Evolutionary conservation across 2,329 filamentous ascomycete genomes (phyloP).

Genomic region (Colletotrichum incanum): DNA sequence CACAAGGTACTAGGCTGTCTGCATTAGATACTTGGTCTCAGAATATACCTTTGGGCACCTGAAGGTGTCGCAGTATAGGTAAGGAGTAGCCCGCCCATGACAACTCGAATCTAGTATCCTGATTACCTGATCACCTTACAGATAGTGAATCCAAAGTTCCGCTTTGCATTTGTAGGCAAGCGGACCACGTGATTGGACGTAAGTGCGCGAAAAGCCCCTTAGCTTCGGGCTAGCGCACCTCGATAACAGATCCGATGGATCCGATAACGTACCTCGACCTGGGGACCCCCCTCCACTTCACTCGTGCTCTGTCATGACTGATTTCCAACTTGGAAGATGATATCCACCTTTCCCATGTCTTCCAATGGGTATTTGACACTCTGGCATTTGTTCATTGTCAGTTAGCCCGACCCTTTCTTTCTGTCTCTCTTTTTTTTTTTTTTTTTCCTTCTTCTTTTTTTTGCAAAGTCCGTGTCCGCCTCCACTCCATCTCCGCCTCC

Average conservation of each 20-base stretch:
- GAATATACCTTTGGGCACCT: too few species aligned
- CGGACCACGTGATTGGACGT: slow-evolving; percentile 28
- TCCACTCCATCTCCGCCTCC: not conserved
- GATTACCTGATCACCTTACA: not conserved
- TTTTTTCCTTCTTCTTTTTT: not conserved
- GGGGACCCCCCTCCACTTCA: not conserved
- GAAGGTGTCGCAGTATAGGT: not conserved
- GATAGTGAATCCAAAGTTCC: not conserved
- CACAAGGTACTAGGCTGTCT: too few species aligned
- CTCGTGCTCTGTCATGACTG: slow-evolving; percentile 3
- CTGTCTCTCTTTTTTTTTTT: too few species aligned
- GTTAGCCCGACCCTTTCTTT: too few species aligned
- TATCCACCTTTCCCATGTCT: not conserved
- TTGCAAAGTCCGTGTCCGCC: not conserved
- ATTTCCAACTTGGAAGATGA: not conserved
- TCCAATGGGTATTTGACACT: not conserved
- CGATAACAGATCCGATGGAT: slow-evolving; percentile 26
- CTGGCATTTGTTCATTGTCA: not conserved
- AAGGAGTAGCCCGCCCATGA: not conserved
- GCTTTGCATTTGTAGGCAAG: not conserved
- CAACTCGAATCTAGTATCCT: too few species aligned
- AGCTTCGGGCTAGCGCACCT: slow-evolving; percentile 24
- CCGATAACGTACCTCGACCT: slow-evolving; percentile 15
- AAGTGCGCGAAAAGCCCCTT: slow-evolving; percentile 28
- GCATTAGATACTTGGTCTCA: not conserved